Base-by-base conservation (phyloP, 148 eudicot genomes). In the Polygonum maritimum region DNA sequence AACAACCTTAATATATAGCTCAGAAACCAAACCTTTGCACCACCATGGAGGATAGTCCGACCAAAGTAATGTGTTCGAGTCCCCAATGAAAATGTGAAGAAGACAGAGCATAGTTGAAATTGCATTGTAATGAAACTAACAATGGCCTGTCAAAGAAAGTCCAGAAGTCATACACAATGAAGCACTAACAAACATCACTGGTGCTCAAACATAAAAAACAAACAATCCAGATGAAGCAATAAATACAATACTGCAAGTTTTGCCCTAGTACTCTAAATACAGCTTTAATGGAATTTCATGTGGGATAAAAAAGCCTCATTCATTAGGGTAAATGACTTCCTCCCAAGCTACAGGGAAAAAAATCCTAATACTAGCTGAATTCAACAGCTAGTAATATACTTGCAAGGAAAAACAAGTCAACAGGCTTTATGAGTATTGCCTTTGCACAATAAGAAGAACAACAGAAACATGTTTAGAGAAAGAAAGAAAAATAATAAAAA, bases 41-140 rank as follows among this genome's bases (percentile, higher is more conserved):
- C 99, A 69, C 99, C 99, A 83, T 96, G 99, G 47, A 96, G 96
- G 82, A 96, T 92, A 67, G 99, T 96, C 31, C 99, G 92, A 26
- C 99, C 99, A 83, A 92, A 96, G 83, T 96, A 96, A 83, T 96
- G 99, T 48, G 99, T 89, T 73, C 90, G 86, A 60, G 99, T 96
- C 79, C 99, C 99, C 84, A 96, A 75, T 40, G 99, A 96, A 81
- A 96, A 96, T 38, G 99, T 96, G 88, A 96, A 96, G 82, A 92
- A 96, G 78, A 96, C 97, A 7, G 98, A 89, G 82, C 86, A 85
- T 14, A 96, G 92, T 84, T 96, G 99, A 81, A 92, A 88, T 60
- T 96, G 99, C 99, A 96, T 96, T 5, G 99, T 96, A 78, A 91
- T 86, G 79, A 96, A 96, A 82, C 87, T 91, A 74, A 96, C 99